Conservation (phyloP, 2,329 filamentous ascomycete species). For the Ophiostoma triangulosporum region DNA sequence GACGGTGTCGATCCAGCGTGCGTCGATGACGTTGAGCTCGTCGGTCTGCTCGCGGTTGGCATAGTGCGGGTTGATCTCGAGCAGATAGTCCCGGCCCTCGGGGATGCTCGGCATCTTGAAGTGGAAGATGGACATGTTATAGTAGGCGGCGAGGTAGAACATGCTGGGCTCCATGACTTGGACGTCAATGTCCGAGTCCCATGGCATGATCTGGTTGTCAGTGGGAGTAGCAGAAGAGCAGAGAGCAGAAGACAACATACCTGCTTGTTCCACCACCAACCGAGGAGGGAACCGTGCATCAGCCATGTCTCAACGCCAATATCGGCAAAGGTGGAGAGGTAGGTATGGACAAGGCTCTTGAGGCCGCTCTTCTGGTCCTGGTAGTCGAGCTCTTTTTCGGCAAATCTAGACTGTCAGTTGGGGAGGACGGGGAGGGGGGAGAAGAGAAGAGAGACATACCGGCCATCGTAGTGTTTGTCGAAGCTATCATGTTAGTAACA, state of each 20-base stretch:
- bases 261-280: conserved; percentile 73
- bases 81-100: conserved; percentile 29
- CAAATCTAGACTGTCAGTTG: conserved; percentile 26
- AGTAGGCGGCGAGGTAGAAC: conserved; percentile 47
- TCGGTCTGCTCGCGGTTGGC: conserved; percentile 25
- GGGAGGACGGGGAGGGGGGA: no score
- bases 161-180: conserved; percentile 57
- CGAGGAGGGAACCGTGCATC: conserved; percentile 69
- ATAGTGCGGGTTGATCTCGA: conserved; percentile 35
- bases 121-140: conserved; percentile 45
- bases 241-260: conserved; percentile 16
- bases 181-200: conserved; percentile 67
- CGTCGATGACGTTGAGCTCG: conserved; percentile 31
- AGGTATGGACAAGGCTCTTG: conserved; percentile 55
- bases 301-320: conserved; percentile 67
- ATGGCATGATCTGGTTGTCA: conserved; percentile 36
- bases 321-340: conserved; percentile 52
- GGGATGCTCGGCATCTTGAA: conserved; percentile 26
- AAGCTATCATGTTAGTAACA: conserved; percentile 17
- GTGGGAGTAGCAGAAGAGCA: background rate
- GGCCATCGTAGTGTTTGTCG: conserved; percentile 25
- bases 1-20: conserved; percentile 34
- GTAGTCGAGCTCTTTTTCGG: conserved; percentile 29
- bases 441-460: conserved; percentile 14
- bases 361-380: conserved; percentile 48